Base-by-base conservation (phyloP, 2,329 filamentous ascomycete species). In the Hortaea werneckii region DNA sequence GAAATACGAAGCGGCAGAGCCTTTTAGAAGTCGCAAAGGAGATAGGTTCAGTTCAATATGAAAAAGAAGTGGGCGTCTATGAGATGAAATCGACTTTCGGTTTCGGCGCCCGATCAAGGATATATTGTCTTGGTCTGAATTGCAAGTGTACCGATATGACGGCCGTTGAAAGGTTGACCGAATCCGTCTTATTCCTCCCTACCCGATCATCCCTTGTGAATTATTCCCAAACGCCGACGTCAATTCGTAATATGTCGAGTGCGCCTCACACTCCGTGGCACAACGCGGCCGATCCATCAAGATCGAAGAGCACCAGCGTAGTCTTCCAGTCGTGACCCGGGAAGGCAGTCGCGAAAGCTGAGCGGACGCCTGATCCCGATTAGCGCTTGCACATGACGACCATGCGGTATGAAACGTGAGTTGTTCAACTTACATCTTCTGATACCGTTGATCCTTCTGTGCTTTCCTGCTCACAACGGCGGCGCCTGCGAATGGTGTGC, bases 1-100 rank as follows among this genome's bases (percentile, higher is more conserved):
- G 65, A 95, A 94, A 69, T 96, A 94, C 66, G 89, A 96, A 70
- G 82, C 85, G 29, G 73, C 72, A 44, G 74, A 78, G 55, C 84
- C 88, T 45, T 96, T 83, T 67, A 72, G 78, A 57, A 84, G 83
- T 67, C 78, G 74, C 50, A 94, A 87, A 65, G 92, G 92, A 3
- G 89, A 96, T 69, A 77, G 92, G 30, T 94, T 98, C 60, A 66
- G 64, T 53, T 65, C 58, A 62, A 34, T 34, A n/a, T n/a, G n/a
- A n/a, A n/a, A n/a, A n/a, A n/a, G n/a, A n/a, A n/a, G n/a, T n/a
- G n/a, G n/a, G n/a, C n/a, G n/a, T n/a, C n/a, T n/a, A n/a, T n/a
- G n/a, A n/a, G n/a, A n/a, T n/a, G n/a, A n/a, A n/a, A n/a, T n/a
- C n/a, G n/a, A n/a, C n/a, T n/a, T n/a, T n/a, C n/a, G n/a, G n/a